A percentile compares a stretch with the other conserved stretches of the same genome.
phyloP scores from a whole-genome alignment of 2,329 filamentous ascomycete genomes.

The Diplodia scrobiculata region DNA sequence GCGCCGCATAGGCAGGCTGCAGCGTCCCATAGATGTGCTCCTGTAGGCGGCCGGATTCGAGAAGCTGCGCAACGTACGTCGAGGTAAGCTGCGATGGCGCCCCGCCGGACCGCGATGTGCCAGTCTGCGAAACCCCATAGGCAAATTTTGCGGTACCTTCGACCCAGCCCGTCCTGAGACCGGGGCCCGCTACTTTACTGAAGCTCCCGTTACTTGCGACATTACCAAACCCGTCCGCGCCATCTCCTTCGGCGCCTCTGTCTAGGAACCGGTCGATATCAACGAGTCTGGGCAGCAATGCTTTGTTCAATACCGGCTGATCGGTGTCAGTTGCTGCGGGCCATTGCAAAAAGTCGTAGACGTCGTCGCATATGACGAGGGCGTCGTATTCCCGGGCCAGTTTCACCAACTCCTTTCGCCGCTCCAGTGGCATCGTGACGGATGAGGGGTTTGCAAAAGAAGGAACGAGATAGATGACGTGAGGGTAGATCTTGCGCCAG shows the following conservation, averaged over 20 bases:
- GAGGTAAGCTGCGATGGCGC: slow-evolving; percentile 62
- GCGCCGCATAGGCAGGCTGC: slow-evolving; percentile 58
- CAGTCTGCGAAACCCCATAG: slow-evolving; percentile 62
- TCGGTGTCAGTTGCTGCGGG: slow-evolving; percentile 46
- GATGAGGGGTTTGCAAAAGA: slow-evolving; percentile 88
- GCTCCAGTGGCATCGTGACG: slow-evolving; percentile 72
- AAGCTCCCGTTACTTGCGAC: slow-evolving; percentile 85
- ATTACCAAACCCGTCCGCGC: slow-evolving; percentile 70
- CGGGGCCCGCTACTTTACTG: slow-evolving; percentile 82
- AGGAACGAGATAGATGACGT: slow-evolving; percentile 85
- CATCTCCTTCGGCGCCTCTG: slow-evolving; percentile 52
- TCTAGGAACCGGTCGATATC: slow-evolving; percentile 74
- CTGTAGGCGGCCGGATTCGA: slow-evolving; percentile 56
- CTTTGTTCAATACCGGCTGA: slow-evolving; percentile 42
- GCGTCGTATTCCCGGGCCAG: slow-evolving; percentile 78
- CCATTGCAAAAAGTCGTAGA: slow-evolving; percentile 93
- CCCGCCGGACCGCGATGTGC: slow-evolving; percentile 61
- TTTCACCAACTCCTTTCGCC: slow-evolving; percentile 69
- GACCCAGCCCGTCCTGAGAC: slow-evolving; percentile 83
- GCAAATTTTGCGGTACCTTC: slow-evolving; percentile 68
- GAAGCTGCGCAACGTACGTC: slow-evolving; percentile 58
- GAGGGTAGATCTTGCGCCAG: slow-evolving; percentile 76
- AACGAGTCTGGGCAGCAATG: slow-evolving; percentile 68
- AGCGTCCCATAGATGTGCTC: slow-evolving; percentile 57
- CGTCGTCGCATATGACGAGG: slow-evolving; percentile 84